Base-by-base conservation (phyloP, 2,329 filamentous ascomycete species). In the Trichothecium sympodiale region DNA sequence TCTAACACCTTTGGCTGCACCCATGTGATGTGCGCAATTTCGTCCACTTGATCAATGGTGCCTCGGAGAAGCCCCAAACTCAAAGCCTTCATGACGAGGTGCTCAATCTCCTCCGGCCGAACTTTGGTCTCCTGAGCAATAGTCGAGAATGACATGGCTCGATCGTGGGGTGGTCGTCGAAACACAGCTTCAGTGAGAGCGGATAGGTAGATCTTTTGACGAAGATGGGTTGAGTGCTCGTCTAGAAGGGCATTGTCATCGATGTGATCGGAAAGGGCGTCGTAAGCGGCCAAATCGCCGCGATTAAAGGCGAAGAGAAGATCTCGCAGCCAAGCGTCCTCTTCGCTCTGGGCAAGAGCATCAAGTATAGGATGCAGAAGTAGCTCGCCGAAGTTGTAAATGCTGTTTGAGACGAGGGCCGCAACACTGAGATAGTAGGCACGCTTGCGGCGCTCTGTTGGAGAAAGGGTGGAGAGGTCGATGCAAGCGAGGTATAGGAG, bases 341-440 rank as follows among this genome's bases (percentile, higher is more conserved):
- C 73, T 17, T 81, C 79, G 49, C 80, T 76, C 51, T 69, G 69
- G 17, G 57, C 54, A 35, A 98, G 75, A 15, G 83, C 80, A 54
- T 94, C 84, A 43, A 98, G 79, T 53, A 98, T 94, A 4, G 91
- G 91, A 58, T 98, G 91, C 47, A 98, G 75, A 23, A 98, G 77
- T n/a, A 98, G 80, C 68, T 98, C 91, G 59, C 91, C 91, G 50
- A 98, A 98, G 69, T 98, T 98, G 76, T 98, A 96, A 65, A 96
- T 98, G 51, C 78, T 85, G 52, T 89, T 84, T 34, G 88, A 95
- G 28, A 95, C 83, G 8, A 98, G 73, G 8, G 91, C 91, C 18
- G 91, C 87, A 36, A 96, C 80, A 53, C 83, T 83, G 43, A 98
- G 79, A 57, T 95, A 87, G 63, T 94, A 94, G 31, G 91, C 91